Conservation (phyloP, 345 rosid genomes). For the Excoecaria cochinchinensis region DNA sequence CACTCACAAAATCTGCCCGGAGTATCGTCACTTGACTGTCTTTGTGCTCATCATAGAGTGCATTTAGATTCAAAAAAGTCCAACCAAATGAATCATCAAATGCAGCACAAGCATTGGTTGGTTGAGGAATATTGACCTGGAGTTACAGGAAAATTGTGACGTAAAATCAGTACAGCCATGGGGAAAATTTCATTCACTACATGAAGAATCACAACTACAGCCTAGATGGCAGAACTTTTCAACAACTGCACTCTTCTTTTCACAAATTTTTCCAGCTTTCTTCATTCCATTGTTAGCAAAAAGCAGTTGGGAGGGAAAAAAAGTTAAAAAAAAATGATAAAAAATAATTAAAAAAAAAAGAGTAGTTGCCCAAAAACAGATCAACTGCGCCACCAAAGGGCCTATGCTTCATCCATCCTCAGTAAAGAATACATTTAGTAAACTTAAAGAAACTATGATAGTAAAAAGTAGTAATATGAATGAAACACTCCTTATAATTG, state of each 20-base stretch:
- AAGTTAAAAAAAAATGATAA: background rate
- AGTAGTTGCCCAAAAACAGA: no score
- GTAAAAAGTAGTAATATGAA: no score
- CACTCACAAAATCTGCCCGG: conserved; percentile 55
- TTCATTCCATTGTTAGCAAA: background rate
- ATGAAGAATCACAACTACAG: background rate
- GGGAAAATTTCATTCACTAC: background rate
- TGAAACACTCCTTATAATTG: no score
- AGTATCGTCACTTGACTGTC: conserved; percentile 34
- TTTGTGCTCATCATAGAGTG: conserved; percentile 45
- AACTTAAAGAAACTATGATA: no score
- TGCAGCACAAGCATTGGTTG: conserved; percentile 49
- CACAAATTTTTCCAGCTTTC: background rate
- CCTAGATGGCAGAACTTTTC: no score
- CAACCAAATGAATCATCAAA: conserved; percentile 45
- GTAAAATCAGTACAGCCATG: background rate
- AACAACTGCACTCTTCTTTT: no score
- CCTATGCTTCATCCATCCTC: no score
- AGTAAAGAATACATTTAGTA: no score
- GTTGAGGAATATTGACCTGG: conserved; percentile 51
- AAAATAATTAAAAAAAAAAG: no score
- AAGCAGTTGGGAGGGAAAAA: background rate
- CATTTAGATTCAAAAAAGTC: conserved; percentile 58
- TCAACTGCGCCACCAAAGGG: no score
- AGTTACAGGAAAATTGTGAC: background rate